Evolutionary conservation across 1,284 basidiomycete species (phyloP).

Genomic region (Sanguinoderma infundibulare): DNA sequence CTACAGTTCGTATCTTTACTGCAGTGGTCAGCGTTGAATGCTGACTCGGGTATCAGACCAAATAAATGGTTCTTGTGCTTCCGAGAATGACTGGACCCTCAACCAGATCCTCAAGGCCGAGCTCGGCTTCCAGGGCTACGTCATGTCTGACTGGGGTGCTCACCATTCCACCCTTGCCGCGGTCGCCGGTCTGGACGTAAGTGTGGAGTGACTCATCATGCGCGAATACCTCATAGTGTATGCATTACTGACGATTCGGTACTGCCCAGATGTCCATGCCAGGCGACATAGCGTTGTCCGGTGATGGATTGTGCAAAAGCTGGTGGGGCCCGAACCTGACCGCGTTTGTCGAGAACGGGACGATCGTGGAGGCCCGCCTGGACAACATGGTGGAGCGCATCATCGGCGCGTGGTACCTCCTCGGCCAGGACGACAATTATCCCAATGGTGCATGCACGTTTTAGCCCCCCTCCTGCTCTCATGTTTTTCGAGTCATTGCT

Average conservation of each 20-base stretch:
- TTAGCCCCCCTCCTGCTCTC: no score
- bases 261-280: constrained; percentile 67
- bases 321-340: constrained; percentile 71
- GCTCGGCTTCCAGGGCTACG: constrained; percentile 79
- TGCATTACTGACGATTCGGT: neutral
- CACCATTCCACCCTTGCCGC: constrained; percentile 60
- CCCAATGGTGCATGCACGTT: constrained; percentile 47
- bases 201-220: no score
- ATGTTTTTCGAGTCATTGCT: constrained; percentile 28
- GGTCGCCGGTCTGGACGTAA: constrained; percentile 67
- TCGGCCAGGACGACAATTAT: constrained; percentile 68
- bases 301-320: constrained; percentile 46
- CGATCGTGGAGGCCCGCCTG: constrained; percentile 64
- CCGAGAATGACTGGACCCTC: constrained; percentile 76
- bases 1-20: constrained; percentile 46
- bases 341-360: constrained; percentile 68
- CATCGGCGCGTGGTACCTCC: constrained; percentile 63
- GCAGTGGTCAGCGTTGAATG: neutral
- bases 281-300: constrained; percentile 68
- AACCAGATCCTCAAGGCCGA: constrained; percentile 83
- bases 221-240: neutral
- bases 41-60: constrained; percentile 41
- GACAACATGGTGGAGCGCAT: constrained; percentile 75
- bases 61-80: constrained; percentile 81
- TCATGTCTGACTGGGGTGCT: constrained; percentile 75